These are phyloP conservation scores for Sphaerostilbella broomeana DNA, from an alignment of 2,329 filamentous ascomycete species.

Conservation along the genomic window DNA sequence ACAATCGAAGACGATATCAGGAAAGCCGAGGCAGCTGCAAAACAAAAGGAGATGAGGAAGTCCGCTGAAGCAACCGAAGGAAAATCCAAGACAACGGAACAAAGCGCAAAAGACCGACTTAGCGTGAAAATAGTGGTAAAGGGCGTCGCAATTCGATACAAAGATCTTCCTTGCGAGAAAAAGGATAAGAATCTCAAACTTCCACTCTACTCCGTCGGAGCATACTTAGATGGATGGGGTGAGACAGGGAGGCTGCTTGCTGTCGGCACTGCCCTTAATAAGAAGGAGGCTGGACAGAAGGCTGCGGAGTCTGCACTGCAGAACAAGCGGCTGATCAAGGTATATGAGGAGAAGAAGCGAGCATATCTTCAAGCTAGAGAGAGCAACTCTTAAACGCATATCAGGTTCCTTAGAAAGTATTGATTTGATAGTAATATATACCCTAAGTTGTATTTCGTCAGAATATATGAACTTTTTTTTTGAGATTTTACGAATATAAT, in stretches of 20 bases:
- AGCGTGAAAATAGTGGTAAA: constrained; percentile 42
- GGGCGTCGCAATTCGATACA: constrained; percentile 56
- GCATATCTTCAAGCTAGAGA: constrained; percentile 31
- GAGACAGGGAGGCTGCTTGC: constrained; percentile 57
- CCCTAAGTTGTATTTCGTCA: background rate
- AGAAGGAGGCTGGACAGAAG: constrained; percentile 61
- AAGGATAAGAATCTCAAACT: constrained; percentile 49
- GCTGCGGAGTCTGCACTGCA: constrained; percentile 59
- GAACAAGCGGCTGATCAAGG: constrained; percentile 57
- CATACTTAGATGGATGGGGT: constrained; percentile 63
- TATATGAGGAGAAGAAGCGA: constrained; percentile 42
- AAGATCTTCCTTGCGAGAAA: constrained; percentile 45
- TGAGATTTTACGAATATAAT: too few species aligned
- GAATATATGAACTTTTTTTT: background rate
- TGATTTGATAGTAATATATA: too few species aligned
- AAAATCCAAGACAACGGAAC: background rate
- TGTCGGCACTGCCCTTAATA: constrained; percentile 56
- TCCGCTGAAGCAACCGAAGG: constrained; percentile 7
- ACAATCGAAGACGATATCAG: constrained; percentile 51
- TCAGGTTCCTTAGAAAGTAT: background rate
- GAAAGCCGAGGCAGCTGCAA: constrained; percentile 17
- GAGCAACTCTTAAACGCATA: background rate
- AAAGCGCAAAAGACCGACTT: constrained; percentile 26
- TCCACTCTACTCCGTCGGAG: constrained; percentile 55
- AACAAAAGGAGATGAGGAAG: constrained; percentile 6